phyloP scores from a whole-genome alignment of 1,139 yeast genomes.

The Pichia sp. region DNA sequence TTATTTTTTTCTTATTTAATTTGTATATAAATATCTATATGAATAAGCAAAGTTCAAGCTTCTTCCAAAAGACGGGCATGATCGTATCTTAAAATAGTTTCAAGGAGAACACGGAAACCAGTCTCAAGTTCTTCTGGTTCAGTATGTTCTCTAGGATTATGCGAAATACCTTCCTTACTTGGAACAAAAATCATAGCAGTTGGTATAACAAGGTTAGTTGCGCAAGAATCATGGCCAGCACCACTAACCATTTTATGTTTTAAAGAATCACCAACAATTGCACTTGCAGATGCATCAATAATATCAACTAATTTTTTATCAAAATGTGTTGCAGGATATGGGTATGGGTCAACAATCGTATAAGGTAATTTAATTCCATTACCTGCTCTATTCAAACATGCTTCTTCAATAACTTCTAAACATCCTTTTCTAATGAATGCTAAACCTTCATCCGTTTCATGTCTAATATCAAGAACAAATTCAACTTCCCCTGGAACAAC shows the following conservation, averaged over 20 bases:
- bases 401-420: slow-evolving; percentile 35
- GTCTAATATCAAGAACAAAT: slow-evolving; percentile 56
- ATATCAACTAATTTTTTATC: slow-evolving; percentile 43
- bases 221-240: slow-evolving; percentile 71
- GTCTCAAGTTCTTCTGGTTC: slow-evolving; percentile 55
- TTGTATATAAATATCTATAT: too few relatives aligned
- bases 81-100: slow-evolving; percentile 55
- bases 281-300: slow-evolving; percentile 46
- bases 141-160: slow-evolving; percentile 61
- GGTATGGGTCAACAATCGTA: slow-evolving; percentile 45
- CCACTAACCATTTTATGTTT: slow-evolving; percentile 52
- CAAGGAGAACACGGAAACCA: slow-evolving; percentile 54
- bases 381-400: slow-evolving; percentile 27
- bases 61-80: slow-evolving; percentile 19
- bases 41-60: too few relatives aligned
- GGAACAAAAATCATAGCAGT: slow-evolving; percentile 75
- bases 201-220: slow-evolving; percentile 50
- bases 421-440: slow-evolving; percentile 36
- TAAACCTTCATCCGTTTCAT: slow-evolving; percentile 42
- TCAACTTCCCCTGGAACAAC: slow-evolving; percentile 58
- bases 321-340: slow-evolving; percentile 53
- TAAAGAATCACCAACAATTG: slow-evolving; percentile 40
- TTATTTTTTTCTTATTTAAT: too few relatives aligned
- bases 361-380: slow-evolving; percentile 37
- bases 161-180: slow-evolving; percentile 62